Conservation (phyloP, 371 early-diverging fungal species). For the Globomyces sp. region DNA sequence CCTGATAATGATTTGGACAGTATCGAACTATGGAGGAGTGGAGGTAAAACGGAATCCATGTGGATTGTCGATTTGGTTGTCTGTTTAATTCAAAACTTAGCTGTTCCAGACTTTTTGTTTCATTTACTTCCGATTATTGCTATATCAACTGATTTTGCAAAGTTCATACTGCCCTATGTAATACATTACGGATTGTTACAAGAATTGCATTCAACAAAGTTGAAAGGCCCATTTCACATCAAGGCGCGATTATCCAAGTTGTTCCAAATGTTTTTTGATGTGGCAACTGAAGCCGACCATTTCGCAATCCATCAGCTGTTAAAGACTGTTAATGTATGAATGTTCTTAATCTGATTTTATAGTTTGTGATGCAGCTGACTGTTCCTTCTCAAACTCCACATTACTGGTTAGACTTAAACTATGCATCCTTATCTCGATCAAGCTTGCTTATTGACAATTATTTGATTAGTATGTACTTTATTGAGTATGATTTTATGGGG, state of each 20-base stretch:
- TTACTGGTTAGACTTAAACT: conserved; percentile 9
- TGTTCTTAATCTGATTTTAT: neutral
- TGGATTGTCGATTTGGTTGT: neutral
- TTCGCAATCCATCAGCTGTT: neutral
- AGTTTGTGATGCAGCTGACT: neutral
- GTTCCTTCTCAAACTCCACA: neutral
- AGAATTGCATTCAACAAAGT: neutral
- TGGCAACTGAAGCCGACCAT: neutral
- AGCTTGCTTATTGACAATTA: neutral
- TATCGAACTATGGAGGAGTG: neutral
- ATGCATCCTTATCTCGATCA: neutral
- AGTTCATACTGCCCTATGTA: neutral
- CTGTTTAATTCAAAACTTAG: neutral
- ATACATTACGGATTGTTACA: neutral
- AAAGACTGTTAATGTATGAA: neutral
- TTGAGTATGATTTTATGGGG: neutral
- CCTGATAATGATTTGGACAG: neutral
- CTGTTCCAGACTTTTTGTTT: neutral
- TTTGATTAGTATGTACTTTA: neutral
- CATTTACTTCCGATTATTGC: neutral
- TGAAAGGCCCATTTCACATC: neutral
- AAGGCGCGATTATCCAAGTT: neutral
- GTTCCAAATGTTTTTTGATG: neutral
- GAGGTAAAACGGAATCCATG: neutral
- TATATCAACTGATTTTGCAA: neutral